Conservation (phyloP, 2,329 filamentous ascomycete species). For the Coniochaeta prunicola region DNA sequence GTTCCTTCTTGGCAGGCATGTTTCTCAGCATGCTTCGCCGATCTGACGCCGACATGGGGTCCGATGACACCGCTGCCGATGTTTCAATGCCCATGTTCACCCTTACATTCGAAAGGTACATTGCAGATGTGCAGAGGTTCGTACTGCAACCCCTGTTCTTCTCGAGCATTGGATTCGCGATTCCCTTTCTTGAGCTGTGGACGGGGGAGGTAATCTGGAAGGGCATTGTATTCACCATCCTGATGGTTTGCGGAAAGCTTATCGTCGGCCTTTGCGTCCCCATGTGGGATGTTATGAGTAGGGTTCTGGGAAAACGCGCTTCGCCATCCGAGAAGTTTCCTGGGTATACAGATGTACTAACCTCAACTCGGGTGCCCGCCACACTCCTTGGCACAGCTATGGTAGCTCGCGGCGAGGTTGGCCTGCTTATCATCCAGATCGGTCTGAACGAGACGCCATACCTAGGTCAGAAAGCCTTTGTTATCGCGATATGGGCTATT, state of each 20-base stretch:
- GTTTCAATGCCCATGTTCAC: constrained; percentile 1
- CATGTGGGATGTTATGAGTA: constrained; percentile 10
- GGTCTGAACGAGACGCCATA: constrained; percentile 16
- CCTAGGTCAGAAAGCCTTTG: constrained; percentile 24
- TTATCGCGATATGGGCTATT: constrained; percentile 49
- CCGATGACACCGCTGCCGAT: background rate
- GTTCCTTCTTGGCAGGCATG: constrained; percentile 56
- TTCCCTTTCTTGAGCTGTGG: constrained; percentile 68
- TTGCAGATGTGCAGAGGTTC: constrained; percentile 28
- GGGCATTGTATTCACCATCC: constrained; percentile 61
- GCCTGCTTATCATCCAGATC: constrained; percentile 56
- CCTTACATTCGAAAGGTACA: constrained; percentile 31
- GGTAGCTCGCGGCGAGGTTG: constrained; percentile 74
- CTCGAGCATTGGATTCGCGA: constrained; percentile 68
- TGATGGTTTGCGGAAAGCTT: constrained; percentile 62
- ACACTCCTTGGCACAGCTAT: constrained; percentile 60
- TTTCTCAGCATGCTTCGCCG: constrained; percentile 41
- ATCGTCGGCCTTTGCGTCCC: constrained; percentile 48
- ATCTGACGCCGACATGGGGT: background rate
- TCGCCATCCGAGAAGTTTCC: background rate
- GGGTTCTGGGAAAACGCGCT: background rate
- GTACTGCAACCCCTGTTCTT: constrained; percentile 70
- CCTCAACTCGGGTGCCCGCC: constrained; percentile 50
- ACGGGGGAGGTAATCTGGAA: constrained; percentile 57
- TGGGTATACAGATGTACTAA: background rate